Evolutionary conservation across 192 early-diverging fungal species (phyloP), one percentile per base, ranked within the genome.

Genomic region (Endogone sp.): DNA sequence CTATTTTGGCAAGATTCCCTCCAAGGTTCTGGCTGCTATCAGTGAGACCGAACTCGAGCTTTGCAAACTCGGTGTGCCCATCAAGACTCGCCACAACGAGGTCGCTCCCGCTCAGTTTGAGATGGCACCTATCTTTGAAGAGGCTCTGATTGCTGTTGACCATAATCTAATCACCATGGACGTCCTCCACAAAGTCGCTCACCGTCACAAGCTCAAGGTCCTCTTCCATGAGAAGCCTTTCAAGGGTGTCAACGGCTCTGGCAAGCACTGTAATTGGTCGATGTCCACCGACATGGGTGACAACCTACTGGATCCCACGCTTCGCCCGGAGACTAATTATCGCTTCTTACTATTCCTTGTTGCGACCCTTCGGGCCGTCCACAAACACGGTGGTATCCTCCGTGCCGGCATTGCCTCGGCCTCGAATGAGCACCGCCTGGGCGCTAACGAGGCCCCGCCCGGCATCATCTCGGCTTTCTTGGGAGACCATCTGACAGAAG

Each of bases 161-260:
- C 97, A 99, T 89, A 99, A 99, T 85, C 76, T 99, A 80, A 84
- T 97, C 72, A 92, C 93, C 73, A 99, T 99, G 97, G 94, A 97
- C 79, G 88, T 95, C 60, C 84, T 98, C 69, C 94, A 96, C 89
- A 92, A 92, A 82, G 94, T 99, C 29, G 95, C 97, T 56, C 95
- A 99, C 86, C 89, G 93, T 66, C 93, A 99, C 89, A 93, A 93
- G 82, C 88, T 99, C 77, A 95, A 95, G 86, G 90, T 91, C 64
- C 87, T 99, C 60, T 99, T 92, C 91, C 97, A 99, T 88, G 97
- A 99, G 88, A 99, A 99, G 84, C 97, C 97, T 27, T 99, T 96
- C 88, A 93, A 94, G 84, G 95, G 97, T 68, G 85, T 99, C 81
- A 99, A 99, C 84, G 97, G 97, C 29, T 94, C 92, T 30, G 95